Evolutionary conservation across 306 rosid species (phyloP).

Genomic region (Prunus armeniaca): DNA sequence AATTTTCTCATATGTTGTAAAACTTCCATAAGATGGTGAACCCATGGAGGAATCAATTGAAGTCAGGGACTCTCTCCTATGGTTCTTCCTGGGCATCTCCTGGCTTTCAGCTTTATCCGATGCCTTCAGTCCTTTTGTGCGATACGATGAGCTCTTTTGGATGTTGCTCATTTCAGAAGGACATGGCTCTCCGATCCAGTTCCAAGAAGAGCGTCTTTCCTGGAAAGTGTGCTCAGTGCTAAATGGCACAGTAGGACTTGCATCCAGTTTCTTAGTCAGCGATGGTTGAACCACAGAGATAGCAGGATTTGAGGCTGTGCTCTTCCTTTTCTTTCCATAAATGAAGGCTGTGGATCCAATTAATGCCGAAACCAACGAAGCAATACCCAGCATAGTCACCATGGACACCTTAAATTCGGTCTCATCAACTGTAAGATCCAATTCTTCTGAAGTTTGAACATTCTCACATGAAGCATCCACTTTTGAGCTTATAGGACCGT

Average conservation of each 20-base stretch:
- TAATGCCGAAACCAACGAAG: conserved; percentile 32
- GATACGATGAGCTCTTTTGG: conserved; percentile 33
- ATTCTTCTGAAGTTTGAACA: background rate
- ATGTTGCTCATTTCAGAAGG: conserved; percentile 76
- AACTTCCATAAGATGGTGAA: conserved; percentile 76
- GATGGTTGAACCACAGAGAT: conserved; percentile 15
- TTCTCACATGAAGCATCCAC: background rate
- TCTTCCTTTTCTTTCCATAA: conserved; percentile 29
- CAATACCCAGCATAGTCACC: conserved; percentile 23
- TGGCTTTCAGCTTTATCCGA: conserved; percentile 42
- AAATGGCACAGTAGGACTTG: conserved; percentile 3
- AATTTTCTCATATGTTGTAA: conserved; percentile 69
- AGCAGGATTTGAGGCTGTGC: conserved; percentile 12
- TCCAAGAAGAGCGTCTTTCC: conserved; percentile 35
- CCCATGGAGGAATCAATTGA: conserved; percentile 49
- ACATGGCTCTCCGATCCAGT: conserved; percentile 45
- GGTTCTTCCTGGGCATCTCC: conserved; percentile 45
- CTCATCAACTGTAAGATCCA: conserved; percentile 1
- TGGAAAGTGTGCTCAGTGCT: conserved; percentile 19
- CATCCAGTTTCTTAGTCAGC: conserved; percentile 24
- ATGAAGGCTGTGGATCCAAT: conserved; percentile 35
- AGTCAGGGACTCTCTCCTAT: conserved; percentile 69
- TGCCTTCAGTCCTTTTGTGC: conserved; percentile 13
- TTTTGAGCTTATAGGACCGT: conserved; percentile 1
- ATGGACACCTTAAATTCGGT: background rate